Percentiles rank a stretch among this genome's conserved stretches.
Evolutionary conservation across 1,284 basidiomycete species (phyloP).

Genomic region (Malassezia psittaci): DNA sequence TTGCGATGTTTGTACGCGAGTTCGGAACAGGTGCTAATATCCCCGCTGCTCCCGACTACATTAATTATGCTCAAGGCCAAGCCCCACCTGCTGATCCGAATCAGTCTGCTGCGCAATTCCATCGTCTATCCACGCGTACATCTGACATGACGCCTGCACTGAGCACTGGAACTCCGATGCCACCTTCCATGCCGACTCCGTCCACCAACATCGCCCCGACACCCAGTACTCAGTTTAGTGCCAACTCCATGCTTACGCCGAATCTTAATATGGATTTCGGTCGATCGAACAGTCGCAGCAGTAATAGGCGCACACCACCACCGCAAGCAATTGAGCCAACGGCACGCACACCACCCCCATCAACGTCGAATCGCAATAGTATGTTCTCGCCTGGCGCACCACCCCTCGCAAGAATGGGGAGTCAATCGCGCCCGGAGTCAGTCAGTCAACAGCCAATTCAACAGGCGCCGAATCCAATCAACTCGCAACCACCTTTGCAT

Average conservation of each 20-base stretch:
- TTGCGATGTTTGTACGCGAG: slow-evolving; percentile 38
- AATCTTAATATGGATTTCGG: neutral
- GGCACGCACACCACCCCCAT: slow-evolving; percentile 25
- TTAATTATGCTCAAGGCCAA: slow-evolving; percentile 44
- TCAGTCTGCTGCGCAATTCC: slow-evolving; percentile 34
- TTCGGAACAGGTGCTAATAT: slow-evolving; percentile 41
- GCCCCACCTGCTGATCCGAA: slow-evolving; percentile 30
- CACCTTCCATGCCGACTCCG: slow-evolving; percentile 2
- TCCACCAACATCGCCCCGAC: neutral
- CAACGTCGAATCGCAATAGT: slow-evolving; percentile 18
- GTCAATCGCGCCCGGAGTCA: neutral
- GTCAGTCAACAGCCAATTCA: neutral
- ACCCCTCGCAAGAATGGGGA: slow-evolving; percentile 8
- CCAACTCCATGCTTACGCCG: neutral
- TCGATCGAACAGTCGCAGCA: neutral
- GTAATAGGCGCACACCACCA: slow-evolving; percentile 11
- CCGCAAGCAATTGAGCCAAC: slow-evolving; percentile 6
- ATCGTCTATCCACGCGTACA: slow-evolving; percentile 32
- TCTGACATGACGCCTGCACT: slow-evolving; percentile 16
- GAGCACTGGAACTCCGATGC: slow-evolving; percentile 6
- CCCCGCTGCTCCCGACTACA: slow-evolving; percentile 44
- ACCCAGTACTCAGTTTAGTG: neutral
- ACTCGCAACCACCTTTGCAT: too few species aligned
- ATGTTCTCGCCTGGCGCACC: slow-evolving; percentile 17
- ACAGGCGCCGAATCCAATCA: neutral